Evolutionary conservation across 1,139 yeast genomes (phyloP).

Genomic region (Suhomyces panamericanus): DNA sequence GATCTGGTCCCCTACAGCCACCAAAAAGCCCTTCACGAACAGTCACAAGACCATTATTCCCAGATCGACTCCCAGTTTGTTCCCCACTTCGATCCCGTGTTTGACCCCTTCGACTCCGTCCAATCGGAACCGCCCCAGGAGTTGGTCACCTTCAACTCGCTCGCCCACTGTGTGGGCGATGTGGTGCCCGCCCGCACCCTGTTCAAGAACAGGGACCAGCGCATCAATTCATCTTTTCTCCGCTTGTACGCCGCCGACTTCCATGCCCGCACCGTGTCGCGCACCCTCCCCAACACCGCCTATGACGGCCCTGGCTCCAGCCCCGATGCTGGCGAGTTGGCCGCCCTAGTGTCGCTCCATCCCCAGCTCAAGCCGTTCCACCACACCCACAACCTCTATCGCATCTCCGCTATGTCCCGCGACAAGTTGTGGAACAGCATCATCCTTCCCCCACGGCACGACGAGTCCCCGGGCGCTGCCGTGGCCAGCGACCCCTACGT

Average conservation of each 20-base stretch:
- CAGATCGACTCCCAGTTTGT: too few relatives aligned
- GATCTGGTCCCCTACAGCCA: conserved; percentile 16
- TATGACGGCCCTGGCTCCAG: conserved; percentile 31
- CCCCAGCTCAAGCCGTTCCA: conserved; percentile 32
- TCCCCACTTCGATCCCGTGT: too few relatives aligned
- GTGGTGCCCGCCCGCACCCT: conserved; percentile 8
- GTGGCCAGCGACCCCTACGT: conserved; percentile 28
- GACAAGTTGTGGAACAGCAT: conserved; percentile 53
- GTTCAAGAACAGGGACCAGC: conserved; percentile 43
- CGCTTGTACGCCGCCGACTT: conserved; percentile 49
- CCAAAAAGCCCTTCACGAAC: too few relatives aligned
- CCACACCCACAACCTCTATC: conserved; percentile 26
- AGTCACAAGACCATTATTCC: too few relatives aligned
- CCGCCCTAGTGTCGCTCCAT: conserved; percentile 9
- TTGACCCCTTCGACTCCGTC: too few relatives aligned
- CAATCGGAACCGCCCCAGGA: conserved; percentile 5
- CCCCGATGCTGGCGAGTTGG: conserved; percentile 19
- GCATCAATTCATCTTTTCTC: conserved; percentile 48
- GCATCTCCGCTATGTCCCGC: conserved; percentile 38
- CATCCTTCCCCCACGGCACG: conserved; percentile 49
- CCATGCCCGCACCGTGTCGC: conserved; percentile 30
- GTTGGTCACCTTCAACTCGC: conserved; percentile 10
- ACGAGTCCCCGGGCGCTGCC: conserved; percentile 29
- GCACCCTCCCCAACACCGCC: conserved; percentile 31
- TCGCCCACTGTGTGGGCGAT: neutral